Conservation (phyloP, 2,329 filamentous ascomycete genomes). For the Talaromyces funiculosus region DNA sequence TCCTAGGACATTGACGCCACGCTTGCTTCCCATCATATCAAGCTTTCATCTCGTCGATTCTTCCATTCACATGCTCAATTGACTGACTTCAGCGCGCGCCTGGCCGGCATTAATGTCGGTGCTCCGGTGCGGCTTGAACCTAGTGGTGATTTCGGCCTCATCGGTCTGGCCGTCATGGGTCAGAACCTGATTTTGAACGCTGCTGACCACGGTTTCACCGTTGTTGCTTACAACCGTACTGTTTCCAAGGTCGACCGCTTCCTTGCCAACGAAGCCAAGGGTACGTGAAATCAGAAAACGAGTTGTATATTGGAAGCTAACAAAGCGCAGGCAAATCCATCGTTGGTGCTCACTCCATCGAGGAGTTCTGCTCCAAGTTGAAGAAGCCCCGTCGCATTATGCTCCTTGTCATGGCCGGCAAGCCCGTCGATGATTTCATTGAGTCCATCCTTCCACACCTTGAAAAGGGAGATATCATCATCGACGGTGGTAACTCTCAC, state of each 20-base stretch:
- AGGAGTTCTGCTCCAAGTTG: constrained; percentile 94
- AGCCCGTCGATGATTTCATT: constrained; percentile 98
- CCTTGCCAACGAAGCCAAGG: constrained; percentile 85
- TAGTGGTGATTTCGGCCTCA: constrained; percentile 85
- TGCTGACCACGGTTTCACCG: constrained; percentile 89
- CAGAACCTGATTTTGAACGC: constrained; percentile 88
- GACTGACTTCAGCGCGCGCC: constrained; percentile 61
- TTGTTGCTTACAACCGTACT: constrained; percentile 98
- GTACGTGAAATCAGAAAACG: constrained; percentile 31
- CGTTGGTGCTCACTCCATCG: constrained; percentile 82
- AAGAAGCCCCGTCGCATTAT: constrained; percentile 96
- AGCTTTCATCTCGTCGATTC: background rate
- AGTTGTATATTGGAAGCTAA: background rate
- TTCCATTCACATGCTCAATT: constrained; percentile 13
- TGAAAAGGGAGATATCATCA: constrained; percentile 86
- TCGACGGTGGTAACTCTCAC: constrained; percentile 98
- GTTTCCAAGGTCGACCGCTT: constrained; percentile 96
- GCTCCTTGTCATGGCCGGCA: constrained; percentile 97
- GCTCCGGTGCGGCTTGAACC: constrained; percentile 49
- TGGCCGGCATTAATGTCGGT: constrained; percentile 68
- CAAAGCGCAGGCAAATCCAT: constrained; percentile 71
- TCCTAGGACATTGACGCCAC: background rate
- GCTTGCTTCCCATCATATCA: background rate
- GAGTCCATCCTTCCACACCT: constrained; percentile 82
- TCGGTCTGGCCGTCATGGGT: constrained; percentile 85